These are phyloP conservation scores for Sporothrix dimorphospora DNA, from an alignment of 2,329 filamentous ascomycete genomes.

Conservation along the genomic window DNA sequence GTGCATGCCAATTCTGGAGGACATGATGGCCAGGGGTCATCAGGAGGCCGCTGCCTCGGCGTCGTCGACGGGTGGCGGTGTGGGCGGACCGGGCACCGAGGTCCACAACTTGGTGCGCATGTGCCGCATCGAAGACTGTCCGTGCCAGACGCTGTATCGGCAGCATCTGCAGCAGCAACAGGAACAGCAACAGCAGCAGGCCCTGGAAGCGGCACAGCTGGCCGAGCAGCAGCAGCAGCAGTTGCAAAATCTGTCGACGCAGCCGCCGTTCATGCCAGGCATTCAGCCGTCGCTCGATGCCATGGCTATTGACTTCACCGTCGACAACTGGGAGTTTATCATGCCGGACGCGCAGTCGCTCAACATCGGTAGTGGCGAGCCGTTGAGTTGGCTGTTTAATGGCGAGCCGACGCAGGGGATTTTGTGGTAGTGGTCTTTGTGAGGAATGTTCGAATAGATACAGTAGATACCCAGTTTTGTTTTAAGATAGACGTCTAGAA, in stretches of 20 bases:
- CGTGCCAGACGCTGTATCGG: constrained; percentile 22
- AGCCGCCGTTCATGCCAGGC: neutral
- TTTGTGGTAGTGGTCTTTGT: constrained; percentile 5
- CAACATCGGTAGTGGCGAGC: constrained; percentile 27
- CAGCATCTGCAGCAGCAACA: constrained; percentile 23
- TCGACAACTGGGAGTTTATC: constrained; percentile 49
- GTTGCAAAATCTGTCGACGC: neutral
- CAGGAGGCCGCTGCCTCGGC: constrained; percentile 26
- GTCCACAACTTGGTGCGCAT: neutral
- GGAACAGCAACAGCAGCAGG: constrained; percentile 10
- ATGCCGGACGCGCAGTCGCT: constrained; percentile 38
- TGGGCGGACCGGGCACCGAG: neutral
- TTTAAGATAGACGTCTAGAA: too few species aligned
- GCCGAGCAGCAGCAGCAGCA: constrained; percentile 18
- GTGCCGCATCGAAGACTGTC: constrained; percentile 22
- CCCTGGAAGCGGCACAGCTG: constrained; percentile 2
- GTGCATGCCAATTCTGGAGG: constrained; percentile 38
- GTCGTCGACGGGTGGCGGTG: constrained; percentile 9
- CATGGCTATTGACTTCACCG: constrained; percentile 18
- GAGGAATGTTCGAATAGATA: neutral
- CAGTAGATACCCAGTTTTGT: neutral
- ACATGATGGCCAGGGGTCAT: neutral
- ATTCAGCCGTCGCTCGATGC: neutral
- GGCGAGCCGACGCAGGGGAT: constrained; percentile 16
- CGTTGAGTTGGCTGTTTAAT: constrained; percentile 40